Evolutionary conservation across 169 alveolate genomes (phyloP).

Genomic region (Cryptosporidium meleagridis): DNA sequence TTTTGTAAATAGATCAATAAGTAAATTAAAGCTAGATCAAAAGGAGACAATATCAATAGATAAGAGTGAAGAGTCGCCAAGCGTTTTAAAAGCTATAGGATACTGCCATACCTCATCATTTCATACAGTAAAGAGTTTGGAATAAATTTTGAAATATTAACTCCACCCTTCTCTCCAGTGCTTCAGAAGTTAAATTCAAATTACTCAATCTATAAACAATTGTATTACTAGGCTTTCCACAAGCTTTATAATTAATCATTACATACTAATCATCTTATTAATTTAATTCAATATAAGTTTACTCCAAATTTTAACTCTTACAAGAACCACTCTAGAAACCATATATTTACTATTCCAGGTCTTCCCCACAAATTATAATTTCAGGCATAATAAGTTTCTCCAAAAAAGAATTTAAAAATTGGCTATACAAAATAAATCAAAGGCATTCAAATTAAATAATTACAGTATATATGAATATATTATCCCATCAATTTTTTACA

Average conservation of each 20-base stretch:
- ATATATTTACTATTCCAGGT: too few relatives aligned
- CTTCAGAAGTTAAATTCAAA: too few relatives aligned
- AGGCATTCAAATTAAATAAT: too few relatives aligned
- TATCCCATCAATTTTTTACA: neutral
- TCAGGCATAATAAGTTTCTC: neutral
- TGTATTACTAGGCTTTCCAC: neutral
- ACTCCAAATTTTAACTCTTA: too few relatives aligned
- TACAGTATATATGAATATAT: too few relatives aligned
- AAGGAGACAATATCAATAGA: neutral
- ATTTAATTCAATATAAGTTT: too few relatives aligned
- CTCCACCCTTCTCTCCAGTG: too few relatives aligned
- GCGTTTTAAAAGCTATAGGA: neutral
- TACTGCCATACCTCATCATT: conserved; percentile 51
- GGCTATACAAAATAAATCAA: too few relatives aligned
- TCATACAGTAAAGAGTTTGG: conserved; percentile 24
- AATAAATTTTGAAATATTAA: neutral
- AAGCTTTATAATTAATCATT: too few relatives aligned
- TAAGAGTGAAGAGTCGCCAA: neutral
- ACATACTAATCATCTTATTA: neutral
- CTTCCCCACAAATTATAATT: neutral
- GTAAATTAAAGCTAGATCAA: neutral
- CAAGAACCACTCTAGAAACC: too few relatives aligned
- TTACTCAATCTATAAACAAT: neutral
- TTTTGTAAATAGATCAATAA: conserved; percentile 16
- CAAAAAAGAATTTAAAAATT: too few relatives aligned